Conservation (phyloP, 2,329 filamentous ascomycete species). For the Ascochyta koolunga region DNA sequence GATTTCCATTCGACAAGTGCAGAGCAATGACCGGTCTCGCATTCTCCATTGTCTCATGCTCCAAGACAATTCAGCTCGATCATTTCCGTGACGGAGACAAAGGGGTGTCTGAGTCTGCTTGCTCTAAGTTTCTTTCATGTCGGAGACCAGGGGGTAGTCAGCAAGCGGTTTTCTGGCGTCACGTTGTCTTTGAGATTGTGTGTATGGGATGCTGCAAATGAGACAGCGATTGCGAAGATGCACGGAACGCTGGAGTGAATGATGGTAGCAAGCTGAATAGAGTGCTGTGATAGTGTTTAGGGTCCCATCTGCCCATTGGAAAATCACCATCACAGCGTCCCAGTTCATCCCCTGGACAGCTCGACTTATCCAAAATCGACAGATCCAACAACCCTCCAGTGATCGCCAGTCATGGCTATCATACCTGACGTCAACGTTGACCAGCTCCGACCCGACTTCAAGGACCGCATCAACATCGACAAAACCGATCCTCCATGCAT, state of each 20-base stretch:
- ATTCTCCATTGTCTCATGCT: neutral
- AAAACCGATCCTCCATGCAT: neutral
- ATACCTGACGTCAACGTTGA: neutral
- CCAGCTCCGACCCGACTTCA: neutral
- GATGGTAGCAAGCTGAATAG: too few species aligned
- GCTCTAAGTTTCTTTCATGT: neutral
- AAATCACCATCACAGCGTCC: too few species aligned
- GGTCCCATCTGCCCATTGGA: too few species aligned
- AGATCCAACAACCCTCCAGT: neutral
- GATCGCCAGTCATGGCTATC: neutral
- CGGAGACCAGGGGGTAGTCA: neutral
- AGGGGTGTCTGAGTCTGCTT: neutral
- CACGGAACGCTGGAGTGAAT: too few species aligned
- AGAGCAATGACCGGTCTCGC: neutral
- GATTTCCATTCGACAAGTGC: too few species aligned
- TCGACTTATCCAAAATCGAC: neutral
- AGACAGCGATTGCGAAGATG: too few species aligned
- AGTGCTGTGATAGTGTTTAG: too few species aligned
- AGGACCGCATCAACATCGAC: neutral
- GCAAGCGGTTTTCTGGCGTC: neutral
- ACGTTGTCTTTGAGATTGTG: too few species aligned
- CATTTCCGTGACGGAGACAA: neutral
- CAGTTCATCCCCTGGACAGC: too few species aligned
- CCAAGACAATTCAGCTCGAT: neutral
- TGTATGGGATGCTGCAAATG: too few species aligned